Percentiles rank a stretch among this genome's conserved stretches.
Conservation (phyloP, 768 basidiomycete species). For the Calocybe cyanea region DNA sequence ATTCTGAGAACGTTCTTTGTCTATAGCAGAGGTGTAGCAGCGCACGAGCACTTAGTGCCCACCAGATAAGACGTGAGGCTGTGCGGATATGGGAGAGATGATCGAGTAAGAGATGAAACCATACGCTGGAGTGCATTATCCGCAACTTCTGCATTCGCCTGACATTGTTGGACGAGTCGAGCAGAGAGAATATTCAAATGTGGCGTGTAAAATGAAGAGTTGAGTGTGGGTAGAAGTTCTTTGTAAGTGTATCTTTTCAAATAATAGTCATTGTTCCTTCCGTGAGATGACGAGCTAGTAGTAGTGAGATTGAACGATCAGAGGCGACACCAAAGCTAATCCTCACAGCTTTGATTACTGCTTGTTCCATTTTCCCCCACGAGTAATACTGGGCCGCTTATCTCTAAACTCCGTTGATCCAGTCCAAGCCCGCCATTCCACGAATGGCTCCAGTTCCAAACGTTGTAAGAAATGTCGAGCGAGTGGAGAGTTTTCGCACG, state of each 20-base stretch:
- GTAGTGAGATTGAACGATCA: not conserved
- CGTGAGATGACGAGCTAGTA: slow-evolving; percentile 50
- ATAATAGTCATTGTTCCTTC: slow-evolving; percentile 38
- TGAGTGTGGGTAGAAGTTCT: slow-evolving; percentile 44
- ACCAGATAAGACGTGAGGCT: slow-evolving; percentile 49
- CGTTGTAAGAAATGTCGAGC: slow-evolving; percentile 53
- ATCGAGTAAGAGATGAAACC: slow-evolving; percentile 27
- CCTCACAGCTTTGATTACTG: slow-evolving; percentile 68
- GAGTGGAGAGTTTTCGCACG: slow-evolving; percentile 52
- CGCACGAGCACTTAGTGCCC: slow-evolving; percentile 55
- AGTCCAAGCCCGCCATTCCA: slow-evolving; percentile 72
- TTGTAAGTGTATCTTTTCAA: not conserved
- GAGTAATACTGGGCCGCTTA: slow-evolving; percentile 36
- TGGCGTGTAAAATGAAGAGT: slow-evolving; percentile 58
- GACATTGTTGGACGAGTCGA: slow-evolving; percentile 46
- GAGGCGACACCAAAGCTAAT: not conserved
- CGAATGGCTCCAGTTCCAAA: slow-evolving; percentile 45
- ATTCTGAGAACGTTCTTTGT: slow-evolving; percentile 8
- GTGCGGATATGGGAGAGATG: not conserved
- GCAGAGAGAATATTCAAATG: slow-evolving; percentile 61
- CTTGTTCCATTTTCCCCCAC: slow-evolving; percentile 66
- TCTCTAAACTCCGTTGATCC: slow-evolving; percentile 67
- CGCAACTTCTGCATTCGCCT: slow-evolving; percentile 52
- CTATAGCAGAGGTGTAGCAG: slow-evolving; percentile 18
- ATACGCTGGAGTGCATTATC: slow-evolving; percentile 56